Evolutionary conservation across 2,329 filamentous ascomycete genomes (phyloP), one percentile per base, ranked within the genome.

Genomic region (Arthroderma uncinatum): DNA sequence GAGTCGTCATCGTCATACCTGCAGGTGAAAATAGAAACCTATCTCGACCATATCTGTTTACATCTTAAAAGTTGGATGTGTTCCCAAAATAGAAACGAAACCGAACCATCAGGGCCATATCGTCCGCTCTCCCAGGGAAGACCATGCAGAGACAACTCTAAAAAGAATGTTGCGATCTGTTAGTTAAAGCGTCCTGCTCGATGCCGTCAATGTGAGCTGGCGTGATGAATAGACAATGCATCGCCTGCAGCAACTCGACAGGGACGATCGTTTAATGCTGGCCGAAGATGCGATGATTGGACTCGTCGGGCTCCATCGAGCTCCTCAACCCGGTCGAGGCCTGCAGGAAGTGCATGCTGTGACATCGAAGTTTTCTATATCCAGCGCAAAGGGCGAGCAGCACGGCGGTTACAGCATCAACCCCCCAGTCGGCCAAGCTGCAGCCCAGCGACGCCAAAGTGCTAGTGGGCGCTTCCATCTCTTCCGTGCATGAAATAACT

Each of bases 401-500:
- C 40, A 23, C 47, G 28, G 47, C 47, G 47, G 47, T 33, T 50
- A 50, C 14, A 50, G 47, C 44, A 50, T 19, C 25, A n/a, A 8
- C 14, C 2, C 10, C 47, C 28, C 47, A n/a, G 40, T 28, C 21
- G 7, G 19, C 19, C 44, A 48, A 14, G 23, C 33, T 34, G 33
- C 33, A 30, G 21, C 12, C 21, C 4, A 12, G 44, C n/a, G 25
- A 30, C 19, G 25, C 25, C 7, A 33, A 19, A 10, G 47, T n/a
- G 47, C 23, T 19, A 16, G 47, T 33, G 47, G 47, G 47, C 47
- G 47, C 47, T 50, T 50, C 47, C 14, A 25, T 16, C 47, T 34
- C 47, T 50, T 50, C 47, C 5, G 23, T 50, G 47, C 47, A 34
- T 50, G 47, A 50, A 50, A 50, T 50, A 33, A 50, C n/a, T 33